A percentile compares a stretch with the other conserved stretches of the same genome.
phyloP scores from a whole-genome alignment of 164 flowering plant genomes.

The Tinospora cordifolia region DNA sequence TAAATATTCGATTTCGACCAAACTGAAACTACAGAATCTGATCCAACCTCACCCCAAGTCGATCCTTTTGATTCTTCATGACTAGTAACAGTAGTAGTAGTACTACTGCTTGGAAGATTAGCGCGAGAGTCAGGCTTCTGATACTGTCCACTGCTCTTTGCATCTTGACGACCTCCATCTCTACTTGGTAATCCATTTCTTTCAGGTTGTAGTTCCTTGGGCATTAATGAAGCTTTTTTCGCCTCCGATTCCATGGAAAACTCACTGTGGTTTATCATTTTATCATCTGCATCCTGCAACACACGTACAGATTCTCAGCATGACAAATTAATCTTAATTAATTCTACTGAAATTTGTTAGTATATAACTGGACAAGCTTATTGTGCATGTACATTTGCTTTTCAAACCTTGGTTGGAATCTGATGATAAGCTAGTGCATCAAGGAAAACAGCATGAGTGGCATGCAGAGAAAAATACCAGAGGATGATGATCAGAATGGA shows the following conservation, averaged over 20 bases:
- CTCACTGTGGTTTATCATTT: neutral
- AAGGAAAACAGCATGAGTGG: neutral
- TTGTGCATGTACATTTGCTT: neutral
- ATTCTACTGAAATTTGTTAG: neutral
- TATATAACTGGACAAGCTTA: neutral
- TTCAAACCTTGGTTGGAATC: neutral
- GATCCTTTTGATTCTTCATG: neutral
- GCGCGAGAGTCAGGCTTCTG: neutral
- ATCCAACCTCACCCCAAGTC: neutral
- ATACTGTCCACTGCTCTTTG: neutral
- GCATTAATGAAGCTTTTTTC: neutral
- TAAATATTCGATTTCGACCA: slow-evolving; percentile 2
- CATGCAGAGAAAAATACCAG: neutral
- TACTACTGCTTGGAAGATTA: neutral
- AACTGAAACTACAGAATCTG: slow-evolving; percentile 4
- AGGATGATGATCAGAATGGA: neutral
- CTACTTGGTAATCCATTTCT: neutral
- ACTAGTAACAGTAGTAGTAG: too few species aligned
- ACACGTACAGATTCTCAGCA: neutral
- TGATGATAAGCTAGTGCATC: neutral
- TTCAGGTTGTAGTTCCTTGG: neutral
- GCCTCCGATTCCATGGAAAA: neutral
- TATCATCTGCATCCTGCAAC: neutral
- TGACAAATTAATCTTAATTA: neutral
- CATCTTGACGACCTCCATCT: neutral